Base-by-base conservation (phyloP, 768 basidiomycete species). In the Trametes elegans region DNA sequence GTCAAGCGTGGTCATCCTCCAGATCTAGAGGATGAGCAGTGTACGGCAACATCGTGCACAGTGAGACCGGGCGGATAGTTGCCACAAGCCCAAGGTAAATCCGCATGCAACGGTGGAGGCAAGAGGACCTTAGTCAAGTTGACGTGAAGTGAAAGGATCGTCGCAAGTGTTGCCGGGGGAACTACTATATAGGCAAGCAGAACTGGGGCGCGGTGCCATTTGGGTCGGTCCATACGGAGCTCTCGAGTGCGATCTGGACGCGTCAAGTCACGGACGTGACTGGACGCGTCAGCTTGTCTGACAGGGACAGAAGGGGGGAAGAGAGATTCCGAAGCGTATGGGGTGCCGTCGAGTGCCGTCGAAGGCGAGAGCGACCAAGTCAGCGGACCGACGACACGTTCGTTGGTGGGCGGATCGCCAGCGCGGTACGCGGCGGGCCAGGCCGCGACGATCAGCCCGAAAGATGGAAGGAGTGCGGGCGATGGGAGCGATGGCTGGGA, bases 361-460 rank as follows among this genome's bases (percentile, higher is more conserved):
- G 49, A 42, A n/a, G 42, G 27, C 26, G 31, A 11, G 42, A 21
- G n/a, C 23, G 41, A 26, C n/a, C 14, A 23, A 16, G 39, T 41
- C 18, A 43, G 42, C 43, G 43, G 43, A 45, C 43, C 18, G 29
- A 14, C 29, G 21, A 44, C 51, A 53, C 51, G 51, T 53, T 53
- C 45, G 51, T 45, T 42, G 51, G 51, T n/a, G 42, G 19, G 51
- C 51, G 32, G 51, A 53, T 53, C 51, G 38, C 27, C 9, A 14
- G 24, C 2, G 24, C 3, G n/a, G 38, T 24, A 42, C 24, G 14
- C 8, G 16, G 23, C 21, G 16, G 21, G 41, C 41, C 34, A 57
- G 55, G 35, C 43, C 36, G 36, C 21, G 56, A 52, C 45, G 56
- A 57, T 57, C 56, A 41, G 39, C 56, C 44, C 6, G 31, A 58